phyloP scores from a whole-genome alignment of 2,329 filamentous ascomycete genomes.

The Colletotrichum liriopes region DNA sequence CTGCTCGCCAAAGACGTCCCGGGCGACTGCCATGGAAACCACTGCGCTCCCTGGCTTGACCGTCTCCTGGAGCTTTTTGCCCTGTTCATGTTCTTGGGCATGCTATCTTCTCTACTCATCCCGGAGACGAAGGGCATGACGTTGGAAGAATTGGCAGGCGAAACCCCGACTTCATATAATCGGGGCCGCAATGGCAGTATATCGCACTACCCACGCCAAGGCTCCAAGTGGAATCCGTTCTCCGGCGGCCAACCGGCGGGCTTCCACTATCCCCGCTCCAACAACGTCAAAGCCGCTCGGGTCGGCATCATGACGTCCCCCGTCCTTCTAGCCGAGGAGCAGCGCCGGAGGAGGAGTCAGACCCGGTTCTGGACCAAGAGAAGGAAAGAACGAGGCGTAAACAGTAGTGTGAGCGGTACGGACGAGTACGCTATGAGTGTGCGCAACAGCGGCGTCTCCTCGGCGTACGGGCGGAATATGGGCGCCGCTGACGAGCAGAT shows the following conservation, averaged over 20 bases:
- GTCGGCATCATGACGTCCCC: conserved; percentile 63
- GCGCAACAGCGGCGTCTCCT: conserved; percentile 44
- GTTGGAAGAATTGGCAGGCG: conserved; percentile 79
- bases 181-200: conserved; percentile 67
- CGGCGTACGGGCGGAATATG: conserved; percentile 44
- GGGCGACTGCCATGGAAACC: conserved; percentile 63
- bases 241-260: conserved; percentile 66
- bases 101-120: conserved; percentile 78
- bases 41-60: conserved; percentile 74
- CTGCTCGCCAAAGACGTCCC: conserved; percentile 71
- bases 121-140: conserved; percentile 84
- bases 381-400: conserved; percentile 44
- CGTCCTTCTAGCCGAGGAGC: conserved; percentile 50
- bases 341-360: conserved; percentile 38
- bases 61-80: conserved; percentile 85
- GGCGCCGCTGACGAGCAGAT: conserved; percentile 22
- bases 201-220: conserved; percentile 51
- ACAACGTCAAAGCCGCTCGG: conserved; percentile 51
- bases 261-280: conserved; percentile 61
- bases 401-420: conserved; percentile 40
- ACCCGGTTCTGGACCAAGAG: conserved; percentile 42
- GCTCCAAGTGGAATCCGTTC: conserved; percentile 63
- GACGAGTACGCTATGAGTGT: conserved; percentile 44
- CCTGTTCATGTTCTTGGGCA: conserved; percentile 84
- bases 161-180: conserved; percentile 73